A percentile compares a stretch with the other conserved stretches of the same genome.
Evolutionary conservation across 2,329 filamentous ascomycete species (phyloP).

Genomic region (Alternaria triticimaculans): DNA sequence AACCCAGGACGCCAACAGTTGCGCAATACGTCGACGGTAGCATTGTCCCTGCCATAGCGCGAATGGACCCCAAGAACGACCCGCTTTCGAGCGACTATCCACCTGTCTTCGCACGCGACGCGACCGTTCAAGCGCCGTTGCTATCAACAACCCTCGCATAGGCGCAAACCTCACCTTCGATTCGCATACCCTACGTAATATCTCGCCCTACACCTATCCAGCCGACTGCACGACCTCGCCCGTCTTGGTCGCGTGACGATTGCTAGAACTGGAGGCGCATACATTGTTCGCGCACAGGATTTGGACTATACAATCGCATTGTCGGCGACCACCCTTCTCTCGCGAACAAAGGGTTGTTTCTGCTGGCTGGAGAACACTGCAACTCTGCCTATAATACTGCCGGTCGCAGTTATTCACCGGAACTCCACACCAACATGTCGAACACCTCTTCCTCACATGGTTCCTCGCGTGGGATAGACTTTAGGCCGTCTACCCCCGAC

Average conservation of each 20-base stretch:
- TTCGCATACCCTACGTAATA: background rate
- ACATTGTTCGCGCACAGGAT: slow-evolving; percentile 11
- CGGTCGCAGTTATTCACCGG: background rate
- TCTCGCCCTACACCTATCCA: background rate
- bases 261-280: background rate
- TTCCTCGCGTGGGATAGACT: slow-evolving; percentile 18
- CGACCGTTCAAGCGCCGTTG: slow-evolving; percentile 5
- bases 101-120: slow-evolving; percentile 36
- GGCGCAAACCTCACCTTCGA: background rate
- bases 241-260: background rate
- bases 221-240: background rate
- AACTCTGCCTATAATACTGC: background rate
- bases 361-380: background rate
- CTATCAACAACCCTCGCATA: slow-evolving; percentile 5
- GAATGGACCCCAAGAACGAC: slow-evolving; percentile 45
- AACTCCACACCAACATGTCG: slow-evolving; percentile 28
- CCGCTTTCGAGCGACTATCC: slow-evolving; percentile 47
- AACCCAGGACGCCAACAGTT: slow-evolving; percentile 1
- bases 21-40: background rate
- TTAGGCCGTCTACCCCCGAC: slow-evolving; percentile 27
- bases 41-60: slow-evolving; percentile 13
- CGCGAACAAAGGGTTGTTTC: slow-evolving; percentile 10
- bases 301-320: slow-evolving; percentile 10
- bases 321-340: background rate
- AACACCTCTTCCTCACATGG: slow-evolving; percentile 26